Conservation (phyloP, 345 rosid species). For the Camelina laxa region DNA sequence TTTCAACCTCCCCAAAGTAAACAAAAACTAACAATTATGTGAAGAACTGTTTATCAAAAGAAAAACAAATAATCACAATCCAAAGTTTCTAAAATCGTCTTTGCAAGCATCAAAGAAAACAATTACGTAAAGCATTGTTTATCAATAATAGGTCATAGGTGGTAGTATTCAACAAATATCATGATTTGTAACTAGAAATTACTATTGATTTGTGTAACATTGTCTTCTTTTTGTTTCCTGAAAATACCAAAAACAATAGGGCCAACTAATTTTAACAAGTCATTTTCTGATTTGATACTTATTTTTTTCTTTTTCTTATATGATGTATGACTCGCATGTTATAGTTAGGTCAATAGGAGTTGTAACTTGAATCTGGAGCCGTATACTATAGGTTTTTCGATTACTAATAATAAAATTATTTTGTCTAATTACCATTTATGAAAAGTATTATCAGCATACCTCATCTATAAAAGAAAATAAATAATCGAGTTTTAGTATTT, state of each 20-base stretch:
- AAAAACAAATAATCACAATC: not conserved
- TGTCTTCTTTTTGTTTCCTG: conserved; percentile 24
- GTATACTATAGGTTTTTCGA: not conserved
- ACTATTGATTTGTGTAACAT: conserved; percentile 7
- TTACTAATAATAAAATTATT: not conserved
- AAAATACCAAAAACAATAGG: conserved; percentile 24
- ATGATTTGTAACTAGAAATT: conserved; percentile 24
- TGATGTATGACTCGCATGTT: conserved; percentile 13
- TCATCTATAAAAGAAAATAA: not conserved
- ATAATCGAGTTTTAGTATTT: not conserved
- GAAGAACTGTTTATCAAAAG: no score
- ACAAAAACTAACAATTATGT: no score
- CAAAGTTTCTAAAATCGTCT: not conserved
- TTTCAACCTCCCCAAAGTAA: conserved; percentile 10
- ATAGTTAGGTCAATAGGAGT: conserved; percentile 12
- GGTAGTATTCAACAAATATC: conserved; percentile 24
- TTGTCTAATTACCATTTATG: not conserved
- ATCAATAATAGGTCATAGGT: not conserved
- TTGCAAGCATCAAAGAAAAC: not conserved
- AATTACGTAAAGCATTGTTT: not conserved
- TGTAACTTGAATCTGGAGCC: not conserved
- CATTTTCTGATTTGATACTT: conserved; percentile 29
- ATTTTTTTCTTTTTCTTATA: not conserved
- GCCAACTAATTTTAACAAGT: conserved; percentile 25
- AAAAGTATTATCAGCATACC: not conserved